phyloP scores from a whole-genome alignment of 768 basidiomycete species.

The Podaxis carcinomalis region DNA sequence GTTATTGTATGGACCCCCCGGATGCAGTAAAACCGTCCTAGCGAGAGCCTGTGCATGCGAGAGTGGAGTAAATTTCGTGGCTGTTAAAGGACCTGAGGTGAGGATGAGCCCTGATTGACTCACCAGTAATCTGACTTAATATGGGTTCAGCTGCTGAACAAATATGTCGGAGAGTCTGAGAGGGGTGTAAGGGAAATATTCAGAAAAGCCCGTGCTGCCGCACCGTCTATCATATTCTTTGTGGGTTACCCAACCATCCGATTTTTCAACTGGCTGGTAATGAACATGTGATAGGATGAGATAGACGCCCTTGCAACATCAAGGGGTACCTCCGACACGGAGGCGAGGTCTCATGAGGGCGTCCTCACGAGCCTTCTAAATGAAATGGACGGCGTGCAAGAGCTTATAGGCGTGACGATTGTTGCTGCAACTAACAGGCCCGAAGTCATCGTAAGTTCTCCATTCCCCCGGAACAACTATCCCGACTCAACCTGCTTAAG shows the following conservation, averaged over 20 bases:
- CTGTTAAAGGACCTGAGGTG: slow-evolving; percentile 97
- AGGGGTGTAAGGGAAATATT: slow-evolving; percentile 93
- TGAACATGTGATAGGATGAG: slow-evolving; percentile 65
- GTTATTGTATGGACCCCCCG: slow-evolving; percentile 91
- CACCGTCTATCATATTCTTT: slow-evolving; percentile 96
- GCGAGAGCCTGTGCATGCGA: slow-evolving; percentile 91
- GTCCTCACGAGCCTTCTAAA: slow-evolving; percentile 91
- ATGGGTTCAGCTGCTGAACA: slow-evolving; percentile 76
- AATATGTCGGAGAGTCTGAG: slow-evolving; percentile 97
- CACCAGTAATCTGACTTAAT: not conserved
- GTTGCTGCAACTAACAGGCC: slow-evolving; percentile 96
- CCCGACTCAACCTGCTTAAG: slow-evolving; percentile 34
- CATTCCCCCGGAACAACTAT: not conserved
- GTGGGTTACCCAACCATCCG: slow-evolving; percentile 42
- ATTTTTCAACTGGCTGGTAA: not conserved
- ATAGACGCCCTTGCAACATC: slow-evolving; percentile 91
- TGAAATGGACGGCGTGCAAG: slow-evolving; percentile 98
- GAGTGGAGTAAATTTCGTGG: slow-evolving; percentile 93
- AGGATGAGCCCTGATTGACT: slow-evolving; percentile 15
- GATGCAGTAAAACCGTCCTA: slow-evolving; percentile 94
- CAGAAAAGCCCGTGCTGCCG: slow-evolving; percentile 87
- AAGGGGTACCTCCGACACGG: slow-evolving; percentile 56
- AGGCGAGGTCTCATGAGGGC: slow-evolving; percentile 67
- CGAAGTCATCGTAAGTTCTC: slow-evolving; percentile 61
- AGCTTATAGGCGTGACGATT: slow-evolving; percentile 90